Evolutionary conservation across 176 grass and related monocot genomes (phyloP).

Genomic region (Zoysia japonica): DNA sequence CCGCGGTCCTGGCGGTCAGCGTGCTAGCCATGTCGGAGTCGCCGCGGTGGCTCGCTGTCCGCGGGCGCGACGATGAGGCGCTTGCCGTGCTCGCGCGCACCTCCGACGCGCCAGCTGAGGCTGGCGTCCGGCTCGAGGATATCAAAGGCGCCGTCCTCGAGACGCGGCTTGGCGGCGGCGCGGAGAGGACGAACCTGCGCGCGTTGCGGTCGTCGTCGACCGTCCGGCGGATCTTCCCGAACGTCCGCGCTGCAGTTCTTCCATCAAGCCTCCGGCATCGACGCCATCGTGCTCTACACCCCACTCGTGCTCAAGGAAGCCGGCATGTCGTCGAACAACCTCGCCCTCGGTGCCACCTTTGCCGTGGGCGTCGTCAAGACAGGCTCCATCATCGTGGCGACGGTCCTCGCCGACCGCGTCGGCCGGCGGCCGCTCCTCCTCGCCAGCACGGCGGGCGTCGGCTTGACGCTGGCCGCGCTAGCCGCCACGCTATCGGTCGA

Average conservation of each 20-base stretch:
- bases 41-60: slow-evolving; percentile 64
- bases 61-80: slow-evolving; percentile 41
- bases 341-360: slow-evolving; percentile 35
- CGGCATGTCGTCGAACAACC: slow-evolving; percentile 29
- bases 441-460: slow-evolving; percentile 32
- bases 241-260: slow-evolving; percentile 37
- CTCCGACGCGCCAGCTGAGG: slow-evolving; percentile 23
- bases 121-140: slow-evolving; percentile 41
- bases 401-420: slow-evolving; percentile 38
- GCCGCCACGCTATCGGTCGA: not conserved
- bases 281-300: slow-evolving; percentile 42
- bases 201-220: not conserved
- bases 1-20: slow-evolving; percentile 30
- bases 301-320: slow-evolving; percentile 33
- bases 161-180: not conserved
- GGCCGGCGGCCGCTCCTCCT: slow-evolving; percentile 43
- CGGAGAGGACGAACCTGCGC: no score
- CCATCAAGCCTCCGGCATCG: slow-evolving; percentile 45
- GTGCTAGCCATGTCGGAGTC: slow-evolving; percentile 64
- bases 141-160: slow-evolving; percentile 32
- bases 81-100: slow-evolving; percentile 35
- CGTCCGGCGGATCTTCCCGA: slow-evolving; percentile 26
- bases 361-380: slow-evolving; percentile 42
- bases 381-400: slow-evolving; percentile 38
- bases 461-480: slow-evolving; percentile 2